A percentile compares a stretch with the other conserved stretches of the same genome.
These are phyloP conservation scores for Mariannaea elegans DNA, from an alignment of 2,329 filamentous ascomycete genomes.

Conservation along the genomic window DNA sequence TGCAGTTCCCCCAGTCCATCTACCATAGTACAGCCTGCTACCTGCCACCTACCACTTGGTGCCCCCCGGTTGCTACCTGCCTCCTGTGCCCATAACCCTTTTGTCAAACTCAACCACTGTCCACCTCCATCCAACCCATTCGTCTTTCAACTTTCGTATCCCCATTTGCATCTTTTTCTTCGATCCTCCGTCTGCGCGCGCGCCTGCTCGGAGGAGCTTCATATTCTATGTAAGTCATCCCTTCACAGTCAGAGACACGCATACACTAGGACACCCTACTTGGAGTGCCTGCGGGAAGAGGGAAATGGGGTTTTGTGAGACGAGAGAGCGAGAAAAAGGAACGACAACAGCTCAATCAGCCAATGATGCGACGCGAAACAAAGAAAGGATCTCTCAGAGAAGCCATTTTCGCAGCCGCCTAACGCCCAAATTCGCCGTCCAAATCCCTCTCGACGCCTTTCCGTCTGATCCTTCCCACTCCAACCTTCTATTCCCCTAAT, in stretches of 20 bases:
- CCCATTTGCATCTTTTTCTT: constrained; percentile 27
- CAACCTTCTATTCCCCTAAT: constrained; percentile 10
- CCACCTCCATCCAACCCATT: constrained; percentile 32
- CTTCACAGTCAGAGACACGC: constrained; percentile 16
- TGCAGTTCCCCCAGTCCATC: constrained; percentile 37
- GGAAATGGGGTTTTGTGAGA: constrained; percentile 20
- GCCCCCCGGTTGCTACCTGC: constrained; percentile 25
- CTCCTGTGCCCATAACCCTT: constrained; percentile 36
- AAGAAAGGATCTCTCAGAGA: constrained; percentile 23
- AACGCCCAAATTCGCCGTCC: constrained; percentile 7
- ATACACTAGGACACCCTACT: constrained; percentile 12
- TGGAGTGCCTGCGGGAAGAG: constrained; percentile 8
- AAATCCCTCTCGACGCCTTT: constrained; percentile 3
- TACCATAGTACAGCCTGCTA: constrained; percentile 16
- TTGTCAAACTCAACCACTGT: constrained; percentile 26
- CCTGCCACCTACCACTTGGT: constrained; percentile 30
- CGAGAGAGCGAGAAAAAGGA: constrained; percentile 22
- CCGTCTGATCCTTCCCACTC: neutral
- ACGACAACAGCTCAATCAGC: constrained; percentile 23
- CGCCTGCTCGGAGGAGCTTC: constrained; percentile 35
- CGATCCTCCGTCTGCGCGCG: constrained; percentile 28
- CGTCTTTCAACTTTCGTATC: constrained; percentile 32
- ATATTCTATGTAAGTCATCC: constrained; percentile 36
- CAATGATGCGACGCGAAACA: constrained; percentile 21
- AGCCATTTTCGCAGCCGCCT: constrained; percentile 9